Base-by-base conservation (phyloP, 2,329 filamentous ascomycete genomes). In the Cladorrhinum sp. region DNA sequence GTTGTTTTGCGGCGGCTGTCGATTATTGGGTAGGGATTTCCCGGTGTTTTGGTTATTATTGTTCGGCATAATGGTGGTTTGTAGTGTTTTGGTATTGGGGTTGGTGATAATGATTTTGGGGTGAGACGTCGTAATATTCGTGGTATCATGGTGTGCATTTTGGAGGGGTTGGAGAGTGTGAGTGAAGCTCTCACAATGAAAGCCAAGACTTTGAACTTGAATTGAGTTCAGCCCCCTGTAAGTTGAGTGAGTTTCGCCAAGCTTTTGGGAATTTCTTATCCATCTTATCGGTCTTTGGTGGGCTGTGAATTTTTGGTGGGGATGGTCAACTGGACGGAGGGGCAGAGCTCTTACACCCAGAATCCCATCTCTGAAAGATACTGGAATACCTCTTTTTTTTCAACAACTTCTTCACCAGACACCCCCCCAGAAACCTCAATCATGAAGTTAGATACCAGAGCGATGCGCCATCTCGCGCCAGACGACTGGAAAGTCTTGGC, bases 401-500 rank as follows among this genome's bases (percentile, higher is more conserved):
- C 16, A 14, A 14, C 10, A 42, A 14, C 10, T 42, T 42, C 7
- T 21, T 14, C 18, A 46, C 18, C 16, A 20, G n/a, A 18, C 18
- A 21, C 16, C 63, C 57, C n/a, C 23, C 42, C 39, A 46, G 20
- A 48, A 14, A 8, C 42, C 55, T 62, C 61, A 71, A 77, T 62
- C 66, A 99, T 99, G 95, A 96, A 95, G 81, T 86, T 99, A 74
- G 92, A 99, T 74, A 93, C 94, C 55, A 92, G 92, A 74, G 89
- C 91, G 55, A 88, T 99, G 79, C 92, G 96, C 74, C 94, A 99
- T 77, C 85, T 99, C 74, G 89, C 90, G 55, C 79, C 86, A 16
- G 95, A 98, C 77, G 95, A 99, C 81, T 99, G 96, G 92, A 86
- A 90, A 69, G 93, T 97, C 65, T 88, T 99, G 64, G 89, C 91